Percentiles rank a stretch among this genome's conserved stretches.
Evolutionary conservation across 2,329 filamentous ascomycete species (phyloP).

Genomic region (Colletotrichum lini): DNA sequence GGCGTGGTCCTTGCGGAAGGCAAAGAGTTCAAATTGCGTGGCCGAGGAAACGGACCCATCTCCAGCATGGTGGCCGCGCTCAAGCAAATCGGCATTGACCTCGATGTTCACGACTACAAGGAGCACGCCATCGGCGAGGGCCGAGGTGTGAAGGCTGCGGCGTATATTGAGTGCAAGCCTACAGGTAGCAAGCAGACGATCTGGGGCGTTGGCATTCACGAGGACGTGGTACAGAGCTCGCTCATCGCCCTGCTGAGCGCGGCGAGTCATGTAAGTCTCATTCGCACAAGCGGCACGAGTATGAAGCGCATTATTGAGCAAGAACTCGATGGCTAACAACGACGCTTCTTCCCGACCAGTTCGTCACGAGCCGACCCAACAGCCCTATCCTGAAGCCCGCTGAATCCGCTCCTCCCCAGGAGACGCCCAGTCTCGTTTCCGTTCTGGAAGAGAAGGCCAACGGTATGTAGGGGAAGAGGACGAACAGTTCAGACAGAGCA

Average conservation of each 20-base stretch:
- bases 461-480: slow-evolving; percentile 46
- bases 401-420: slow-evolving; percentile 38
- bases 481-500: too few relatives aligned
- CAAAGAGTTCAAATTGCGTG: slow-evolving; percentile 81
- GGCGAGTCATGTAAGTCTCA: slow-evolving; percentile 81
- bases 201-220: slow-evolving; percentile 93
- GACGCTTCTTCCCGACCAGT: slow-evolving; percentile 62
- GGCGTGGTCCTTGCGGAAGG: slow-evolving; percentile 89
- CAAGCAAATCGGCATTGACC: slow-evolving; percentile 81
- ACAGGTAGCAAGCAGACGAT: slow-evolving; percentile 78
- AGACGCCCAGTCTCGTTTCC: slow-evolving; percentile 51
- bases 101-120: slow-evolving; percentile 96
- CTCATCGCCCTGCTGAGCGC: slow-evolving; percentile 89
- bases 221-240: slow-evolving; percentile 92
- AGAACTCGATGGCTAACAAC: slow-evolving; percentile 39
- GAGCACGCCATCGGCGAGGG: slow-evolving; percentile 92
- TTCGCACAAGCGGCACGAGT: background rate
- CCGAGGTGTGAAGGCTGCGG: slow-evolving; percentile 89
- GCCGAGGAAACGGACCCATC: slow-evolving; percentile 90
- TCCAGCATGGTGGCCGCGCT: slow-evolving; percentile 90
- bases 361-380: slow-evolving; percentile 77
- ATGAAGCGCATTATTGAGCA: background rate
- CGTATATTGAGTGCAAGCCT: slow-evolving; percentile 91
- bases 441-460: slow-evolving; percentile 58
- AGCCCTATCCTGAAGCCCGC: slow-evolving; percentile 70